Evolutionary conservation across 1,139 yeast species (phyloP).

Genomic region (Suhomyces ambrosiae): DNA sequence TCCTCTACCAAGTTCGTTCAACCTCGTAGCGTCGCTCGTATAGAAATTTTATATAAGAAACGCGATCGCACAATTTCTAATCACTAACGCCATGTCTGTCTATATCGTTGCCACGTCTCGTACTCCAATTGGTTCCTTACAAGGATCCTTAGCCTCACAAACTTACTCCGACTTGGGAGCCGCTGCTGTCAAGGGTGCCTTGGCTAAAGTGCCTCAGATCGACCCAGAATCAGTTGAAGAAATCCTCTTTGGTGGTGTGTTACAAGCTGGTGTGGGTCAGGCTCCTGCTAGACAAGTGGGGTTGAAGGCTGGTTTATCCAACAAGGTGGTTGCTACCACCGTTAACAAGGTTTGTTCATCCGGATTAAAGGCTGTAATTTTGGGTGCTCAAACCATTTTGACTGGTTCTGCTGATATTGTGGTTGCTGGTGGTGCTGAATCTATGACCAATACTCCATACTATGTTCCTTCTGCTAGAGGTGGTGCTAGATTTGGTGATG

Average conservation of each 20-base stretch:
- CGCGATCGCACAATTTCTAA: conserved; percentile 4
- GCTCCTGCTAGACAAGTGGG: conserved; percentile 99
- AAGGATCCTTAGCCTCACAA: conserved; percentile 76
- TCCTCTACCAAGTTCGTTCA: too few species aligned
- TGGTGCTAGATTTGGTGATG: conserved; percentile 89
- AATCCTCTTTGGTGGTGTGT: conserved; percentile 88
- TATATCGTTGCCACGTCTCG: conserved; percentile 90
- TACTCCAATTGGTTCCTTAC: conserved; percentile 95
- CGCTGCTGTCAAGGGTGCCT: conserved; percentile 86
- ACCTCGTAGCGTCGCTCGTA: conserved; percentile 7
- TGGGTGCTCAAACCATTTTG: conserved; percentile 87
- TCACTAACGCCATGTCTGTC: conserved; percentile 42
- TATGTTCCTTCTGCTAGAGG: conserved; percentile 82
- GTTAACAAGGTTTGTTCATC: conserved; percentile 97
- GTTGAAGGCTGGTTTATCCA: conserved; percentile 80
- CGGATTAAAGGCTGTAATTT: conserved; percentile 87
- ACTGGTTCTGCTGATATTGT: conserved; percentile 91
- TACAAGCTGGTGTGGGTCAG: conserved; percentile 94
- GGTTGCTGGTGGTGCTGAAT: conserved; percentile 96
- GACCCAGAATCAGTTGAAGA: conserved; percentile 83
- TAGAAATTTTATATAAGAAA: conserved; percentile 6
- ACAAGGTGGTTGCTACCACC: conserved; percentile 80
- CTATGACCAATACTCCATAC: conserved; percentile 96
- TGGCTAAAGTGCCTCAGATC: conserved; percentile 80
- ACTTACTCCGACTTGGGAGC: conserved; percentile 86